Evolutionary conservation across 2,329 filamentous ascomycete genomes (phyloP), one percentile per base, ranked within the genome.

Genomic region (Sphaerulina vaccinii): DNA sequence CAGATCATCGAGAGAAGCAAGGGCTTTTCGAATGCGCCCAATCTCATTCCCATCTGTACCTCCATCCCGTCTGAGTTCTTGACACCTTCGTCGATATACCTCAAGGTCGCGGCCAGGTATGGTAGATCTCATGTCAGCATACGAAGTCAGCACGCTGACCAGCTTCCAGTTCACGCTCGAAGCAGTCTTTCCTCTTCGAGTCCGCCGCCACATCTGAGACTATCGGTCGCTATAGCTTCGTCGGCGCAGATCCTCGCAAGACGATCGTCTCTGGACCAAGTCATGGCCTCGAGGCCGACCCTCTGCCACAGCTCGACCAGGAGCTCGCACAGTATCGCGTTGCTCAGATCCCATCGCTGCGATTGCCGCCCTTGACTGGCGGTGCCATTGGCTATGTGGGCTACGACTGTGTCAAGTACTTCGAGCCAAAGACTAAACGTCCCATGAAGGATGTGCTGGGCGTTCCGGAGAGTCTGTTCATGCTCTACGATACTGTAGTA

Each of bases 351-450:
- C 91, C 93, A 0, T 88, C 85, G 1, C 75, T 97, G 65, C 82
- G 81, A 63, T 79, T 99, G 32, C 93, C 93, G 45, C 88, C 89
- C 21, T 76, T 99, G 73, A 89, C 88, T 0, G 93, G 91, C 35
- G 93, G 93, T 43, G 93, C 91, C 10, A 90, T 99, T 64, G 93
- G 93, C 54, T 99, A 97, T 70, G 90, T 97, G 5, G 91, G 91
- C 47, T 99, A 99, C 68, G 93, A 99, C 70, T 99, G 93, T 71
- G 89, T 99, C 64, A 85, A 86, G 67, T 97, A 97, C 73, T 99
- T 99, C 63, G 93, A 99, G 77, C 93, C 93, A 56, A 95, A 91
- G 79, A 97, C 93, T n/a, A 82, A 90, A 43, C 83, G 89, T 38
- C 52, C 58, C 2, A 83, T 96, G 77, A 86, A 93, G 71, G 93